Base-by-base conservation (phyloP, 2,329 filamentous ascomycete species). In the Talaromyces amestolkiae region DNA sequence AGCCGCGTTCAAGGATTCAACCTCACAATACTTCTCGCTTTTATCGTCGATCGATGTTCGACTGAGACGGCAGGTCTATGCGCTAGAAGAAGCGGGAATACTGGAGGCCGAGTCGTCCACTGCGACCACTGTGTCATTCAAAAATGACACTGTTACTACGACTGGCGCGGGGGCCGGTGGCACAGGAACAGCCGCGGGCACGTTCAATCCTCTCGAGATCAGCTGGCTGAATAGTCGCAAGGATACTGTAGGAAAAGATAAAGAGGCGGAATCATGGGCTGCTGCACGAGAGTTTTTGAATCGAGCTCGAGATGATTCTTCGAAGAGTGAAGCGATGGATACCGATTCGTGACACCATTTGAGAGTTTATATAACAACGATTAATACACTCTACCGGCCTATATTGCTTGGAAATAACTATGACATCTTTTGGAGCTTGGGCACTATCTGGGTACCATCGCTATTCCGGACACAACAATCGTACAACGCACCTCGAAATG, bases 171-270 rank as follows among this genome's bases (percentile, higher is more conserved):
- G 51, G 6, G 74, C 68, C 1, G 72, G 70, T 45, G 67, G 68
- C 15, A 70, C 68, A 22, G 65, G 69, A 43, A 67, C 67, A 22
- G 63, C 66, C 56, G 70, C 69, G 6, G 70, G 64, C 11, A 75
- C 78, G 70, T 86, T 69, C 79, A 87, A 74, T 82, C 87, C 45
- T 80, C 82, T 97, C 62, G 93, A 97, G 74, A 89, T 96, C 15
- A 93, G 93, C 37, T 94, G 91, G 87, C 79, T 98, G 71, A 98
- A 97, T 75, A 93, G 91, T 72, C 86, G 92, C 65, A 92, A 91
- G 67, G 90, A 91, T 68, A 89, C 89, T 68, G 91, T 96, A 24
- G 91, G 91, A 65, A 86, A 89, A 72, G 90, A 92, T 68, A 95
- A 94, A 84, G 92, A 96, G 74, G 86, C 86, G 1, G 92, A 97